Percentiles rank a stretch among this genome's conserved stretches.
phyloP scores from a whole-genome alignment of 805 yeast species.

The Debaryomyces prosopidis region DNA sequence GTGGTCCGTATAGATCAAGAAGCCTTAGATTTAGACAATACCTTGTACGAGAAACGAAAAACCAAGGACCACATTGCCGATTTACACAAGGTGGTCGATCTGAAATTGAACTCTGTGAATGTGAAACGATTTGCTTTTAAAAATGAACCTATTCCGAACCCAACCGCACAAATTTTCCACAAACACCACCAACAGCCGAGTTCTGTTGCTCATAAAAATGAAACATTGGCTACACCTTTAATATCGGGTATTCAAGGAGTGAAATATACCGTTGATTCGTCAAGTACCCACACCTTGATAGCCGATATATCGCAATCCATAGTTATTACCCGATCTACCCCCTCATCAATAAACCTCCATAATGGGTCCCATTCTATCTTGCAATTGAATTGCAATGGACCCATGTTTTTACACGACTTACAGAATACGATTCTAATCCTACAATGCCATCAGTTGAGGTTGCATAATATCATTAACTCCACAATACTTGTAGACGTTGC shows the following conservation, averaged over 20 bases:
- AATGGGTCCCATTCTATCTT: constrained; percentile 16
- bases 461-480: constrained; percentile 21
- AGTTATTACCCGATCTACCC: constrained; percentile 2
- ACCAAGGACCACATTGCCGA: constrained; percentile 14
- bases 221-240: neutral
- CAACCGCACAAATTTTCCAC: neutral
- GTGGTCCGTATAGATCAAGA: constrained; percentile 10
- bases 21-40: neutral
- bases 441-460: constrained; percentile 31
- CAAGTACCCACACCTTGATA: constrained; percentile 13
- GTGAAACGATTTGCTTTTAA: constrained; percentile 21
- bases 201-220: neutral
- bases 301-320: constrained; percentile 10
- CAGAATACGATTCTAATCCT: constrained; percentile 16
- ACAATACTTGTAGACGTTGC: constrained; percentile 17
- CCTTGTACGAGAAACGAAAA: constrained; percentile 22
- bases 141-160: constrained; percentile 29
- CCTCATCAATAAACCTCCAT: constrained; percentile 24
- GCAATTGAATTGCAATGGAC: constrained; percentile 24
- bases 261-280: constrained; percentile 3
- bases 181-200: neutral
- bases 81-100: constrained; percentile 21
- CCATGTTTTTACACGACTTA: constrained; percentile 28
- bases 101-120: constrained; percentile 15
- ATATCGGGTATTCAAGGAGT: neutral